Conservation (phyloP, 2,329 filamentous ascomycete genomes). For the Dactylella cylindrospora region DNA sequence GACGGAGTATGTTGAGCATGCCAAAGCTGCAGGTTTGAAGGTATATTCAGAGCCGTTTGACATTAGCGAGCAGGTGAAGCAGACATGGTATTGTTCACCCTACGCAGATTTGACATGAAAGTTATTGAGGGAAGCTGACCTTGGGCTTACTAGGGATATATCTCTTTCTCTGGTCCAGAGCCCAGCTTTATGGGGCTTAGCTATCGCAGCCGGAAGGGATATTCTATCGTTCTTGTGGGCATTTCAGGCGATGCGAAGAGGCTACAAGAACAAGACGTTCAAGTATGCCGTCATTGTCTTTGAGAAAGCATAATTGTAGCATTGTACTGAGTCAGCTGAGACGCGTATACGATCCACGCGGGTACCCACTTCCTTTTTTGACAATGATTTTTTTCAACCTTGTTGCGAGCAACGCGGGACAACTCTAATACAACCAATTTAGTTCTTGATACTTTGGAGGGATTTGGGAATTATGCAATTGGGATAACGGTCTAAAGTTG, state of each 20-base stretch:
- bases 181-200: slow-evolving; percentile 64
- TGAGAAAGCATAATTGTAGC: too few relatives aligned
- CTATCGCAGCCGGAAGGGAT: slow-evolving; percentile 62
- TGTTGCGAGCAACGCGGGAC: too few relatives aligned
- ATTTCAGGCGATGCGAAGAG: slow-evolving; percentile 63
- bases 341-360: too few relatives aligned
- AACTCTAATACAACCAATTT: too few relatives aligned
- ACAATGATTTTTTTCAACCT: too few relatives aligned
- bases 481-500: too few relatives aligned
- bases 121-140: slow-evolving; percentile 2
- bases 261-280: slow-evolving; percentile 63
- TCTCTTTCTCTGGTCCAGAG: slow-evolving; percentile 64
- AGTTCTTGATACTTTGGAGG: too few relatives aligned
- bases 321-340: too few relatives aligned
- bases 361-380: too few relatives aligned
- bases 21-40: slow-evolving; percentile 57
- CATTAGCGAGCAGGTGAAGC: slow-evolving; percentile 62
- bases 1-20: slow-evolving; percentile 59
- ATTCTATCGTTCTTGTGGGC: slow-evolving; percentile 64
- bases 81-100: slow-evolving; percentile 59
- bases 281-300: slow-evolving; percentile 63
- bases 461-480: too few relatives aligned
- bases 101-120: background rate
- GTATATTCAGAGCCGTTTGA: slow-evolving; percentile 58
- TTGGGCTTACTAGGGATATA: slow-evolving; percentile 61